Evolutionary conservation across 176 grass and related monocot species (phyloP).

Genomic region (Phragmites australis): DNA sequence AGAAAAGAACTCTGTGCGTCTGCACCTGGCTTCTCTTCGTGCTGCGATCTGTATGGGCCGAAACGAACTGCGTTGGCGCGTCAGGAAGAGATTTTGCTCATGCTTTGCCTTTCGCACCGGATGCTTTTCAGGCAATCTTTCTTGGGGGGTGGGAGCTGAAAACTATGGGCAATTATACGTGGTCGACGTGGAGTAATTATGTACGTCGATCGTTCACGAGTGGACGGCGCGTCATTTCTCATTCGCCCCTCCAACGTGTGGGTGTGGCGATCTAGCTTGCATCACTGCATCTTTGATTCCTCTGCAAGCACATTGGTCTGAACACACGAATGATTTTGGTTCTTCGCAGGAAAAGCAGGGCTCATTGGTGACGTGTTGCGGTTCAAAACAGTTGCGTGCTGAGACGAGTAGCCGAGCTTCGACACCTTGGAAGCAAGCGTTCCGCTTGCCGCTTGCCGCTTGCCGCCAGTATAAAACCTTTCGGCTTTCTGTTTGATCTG

Average conservation of each 20-base stretch:
- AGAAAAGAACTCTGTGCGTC: neutral
- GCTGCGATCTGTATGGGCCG: conserved; percentile 9
- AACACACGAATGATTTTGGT: neutral
- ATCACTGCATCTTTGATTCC: neutral
- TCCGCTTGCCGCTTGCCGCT: neutral
- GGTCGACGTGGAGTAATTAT: neutral
- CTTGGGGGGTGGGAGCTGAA: neutral
- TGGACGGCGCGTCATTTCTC: conserved; percentile 26
- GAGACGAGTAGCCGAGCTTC: neutral
- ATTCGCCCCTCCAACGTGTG: neutral
- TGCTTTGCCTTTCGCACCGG: neutral
- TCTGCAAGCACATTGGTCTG: neutral
- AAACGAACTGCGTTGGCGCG: neutral
- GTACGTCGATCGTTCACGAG: neutral
- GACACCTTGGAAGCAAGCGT: neutral
- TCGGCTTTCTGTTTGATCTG: neutral
- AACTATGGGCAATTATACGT: conserved; percentile 3
- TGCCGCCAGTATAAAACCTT: neutral
- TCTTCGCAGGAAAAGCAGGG: too few species aligned
- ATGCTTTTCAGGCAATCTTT: conserved; percentile 8
- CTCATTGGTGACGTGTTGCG: too few species aligned
- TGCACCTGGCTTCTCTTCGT: neutral
- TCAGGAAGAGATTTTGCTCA: neutral
- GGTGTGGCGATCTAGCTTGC: neutral
- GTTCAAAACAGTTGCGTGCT: neutral